These are phyloP conservation scores for Oryza officinalis DNA, from an alignment of 176 grass and related monocot genomes.

Conservation along the genomic window DNA sequence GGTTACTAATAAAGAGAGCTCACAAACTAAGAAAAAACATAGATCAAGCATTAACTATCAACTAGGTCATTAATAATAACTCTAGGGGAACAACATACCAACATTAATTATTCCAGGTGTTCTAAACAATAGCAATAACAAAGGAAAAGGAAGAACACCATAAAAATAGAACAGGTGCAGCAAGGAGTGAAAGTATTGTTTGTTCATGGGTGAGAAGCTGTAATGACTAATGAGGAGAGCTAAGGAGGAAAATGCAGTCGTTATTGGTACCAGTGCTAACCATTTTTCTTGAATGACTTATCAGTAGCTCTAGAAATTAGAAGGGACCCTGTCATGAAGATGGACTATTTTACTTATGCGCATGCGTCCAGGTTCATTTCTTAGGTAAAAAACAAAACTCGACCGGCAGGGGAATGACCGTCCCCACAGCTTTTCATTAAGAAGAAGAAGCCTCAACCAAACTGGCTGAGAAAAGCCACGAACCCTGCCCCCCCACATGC, in stretches of 20 bases:
- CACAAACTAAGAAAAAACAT: neutral
- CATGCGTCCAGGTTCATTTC: neutral
- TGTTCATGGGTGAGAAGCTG: conserved; percentile 5
- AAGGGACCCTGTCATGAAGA: neutral
- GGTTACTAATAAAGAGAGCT: neutral
- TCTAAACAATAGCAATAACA: neutral
- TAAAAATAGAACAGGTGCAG: neutral
- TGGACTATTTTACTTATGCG: neutral
- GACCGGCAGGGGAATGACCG: no score
- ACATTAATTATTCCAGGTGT: neutral
- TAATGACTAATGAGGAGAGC: neutral
- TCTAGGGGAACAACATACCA: neutral
- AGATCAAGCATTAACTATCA: neutral
- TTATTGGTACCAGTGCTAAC: neutral
- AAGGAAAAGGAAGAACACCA: neutral
- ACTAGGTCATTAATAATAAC: neutral
- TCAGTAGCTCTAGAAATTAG: neutral
- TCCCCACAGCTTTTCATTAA: no score
- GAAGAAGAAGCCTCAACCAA: no score
- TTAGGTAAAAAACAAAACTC: neutral
- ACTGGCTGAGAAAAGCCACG: no score
- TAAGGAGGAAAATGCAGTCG: conserved; percentile 1
- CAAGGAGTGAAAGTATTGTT: neutral
- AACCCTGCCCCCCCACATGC: no score
- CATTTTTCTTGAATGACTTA: neutral